Conservation (phyloP, 169 alveolate genomes). For the Eimeria tenella region DNA sequence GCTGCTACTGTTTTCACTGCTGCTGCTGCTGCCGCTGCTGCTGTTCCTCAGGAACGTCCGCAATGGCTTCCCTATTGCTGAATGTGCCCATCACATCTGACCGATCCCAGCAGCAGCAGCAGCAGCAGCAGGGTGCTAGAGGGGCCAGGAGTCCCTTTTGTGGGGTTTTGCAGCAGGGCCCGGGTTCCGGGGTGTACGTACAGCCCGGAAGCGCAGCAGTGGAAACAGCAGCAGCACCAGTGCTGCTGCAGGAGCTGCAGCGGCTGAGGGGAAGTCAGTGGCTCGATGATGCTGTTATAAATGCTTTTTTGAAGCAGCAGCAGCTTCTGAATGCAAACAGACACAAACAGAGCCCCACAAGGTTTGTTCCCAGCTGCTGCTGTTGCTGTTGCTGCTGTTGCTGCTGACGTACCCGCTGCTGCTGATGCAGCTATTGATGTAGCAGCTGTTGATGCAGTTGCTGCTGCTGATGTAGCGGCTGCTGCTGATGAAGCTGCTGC, state of each 20-base stretch:
- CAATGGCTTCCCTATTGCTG: background rate
- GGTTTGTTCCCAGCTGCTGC: constrained; percentile 22
- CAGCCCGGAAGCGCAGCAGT: constrained; percentile 46
- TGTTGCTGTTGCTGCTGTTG: constrained; percentile 21
- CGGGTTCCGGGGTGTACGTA: background rate
- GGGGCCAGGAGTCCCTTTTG: background rate
- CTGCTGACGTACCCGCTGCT: constrained; percentile 10
- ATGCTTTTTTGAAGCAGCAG: constrained; percentile 32
- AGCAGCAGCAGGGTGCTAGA: constrained; percentile 12
- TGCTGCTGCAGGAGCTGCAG: constrained; percentile 55
- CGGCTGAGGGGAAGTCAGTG: constrained; percentile 5
- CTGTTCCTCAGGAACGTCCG: background rate
- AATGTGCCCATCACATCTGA: background rate
- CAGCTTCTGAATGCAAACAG: background rate
- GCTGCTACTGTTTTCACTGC: constrained; percentile 15
- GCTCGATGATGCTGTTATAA: constrained; percentile 11
- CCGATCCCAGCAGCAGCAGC: constrained; percentile 22
- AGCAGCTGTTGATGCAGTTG: background rate
- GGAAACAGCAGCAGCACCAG: constrained; percentile 40
- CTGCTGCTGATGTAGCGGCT: background rate
- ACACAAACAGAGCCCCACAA: background rate
- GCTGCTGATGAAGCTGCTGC: constrained; percentile 18
- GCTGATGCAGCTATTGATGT: constrained; percentile 25
- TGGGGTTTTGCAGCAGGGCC: constrained; percentile 39
- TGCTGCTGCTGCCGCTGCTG: constrained; percentile 39